Evolutionary conservation across 176 grass and related monocot genomes (phyloP), one percentile per base, ranked within the genome.

Genomic region (Rhipidocladum racemiflorum): DNA sequence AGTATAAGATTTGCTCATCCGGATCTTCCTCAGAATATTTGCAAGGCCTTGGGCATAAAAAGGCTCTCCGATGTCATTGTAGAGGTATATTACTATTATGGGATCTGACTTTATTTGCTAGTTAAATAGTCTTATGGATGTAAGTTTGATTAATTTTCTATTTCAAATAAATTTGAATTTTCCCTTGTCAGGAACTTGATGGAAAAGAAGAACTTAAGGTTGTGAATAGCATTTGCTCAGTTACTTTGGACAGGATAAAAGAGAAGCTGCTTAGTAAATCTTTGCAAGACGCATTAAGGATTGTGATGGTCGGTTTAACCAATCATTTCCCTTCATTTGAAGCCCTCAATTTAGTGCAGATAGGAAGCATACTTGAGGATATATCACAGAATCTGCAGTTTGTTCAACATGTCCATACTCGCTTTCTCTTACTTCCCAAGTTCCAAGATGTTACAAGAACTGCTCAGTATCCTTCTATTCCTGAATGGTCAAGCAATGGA

Each of bases 1-100:
- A 87, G 83, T 70, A 84, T 97, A 78, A 89, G 95, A 83, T 97
- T 97, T 91, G 84, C 88, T 81, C 95, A 97, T 70, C 92, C 92
- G 35, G 86, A 92, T 72, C 88, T 97, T 87, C 85, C 95, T 83
- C 92, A 92, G 74, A 89, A 80, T 65, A 91, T 97, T 54, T 87
- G 90, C 85, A 67, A 75, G 74, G 61, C 78, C 70, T 85, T 97
- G 60, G 81, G 88, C 71, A 89, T 97, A 81, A 97, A 93, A 75
- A 94, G 80, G 51, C 84, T 97, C 36, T 97, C 92, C 25, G 86
- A 97, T 74, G 76, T 94, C 86, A 91, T 94, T 45, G 51, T 89
- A 67, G 95, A 97, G 95, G 95, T 97, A 90, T 68, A 49, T 42
- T 68, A 42, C 9, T 69, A 75, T 70, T 43, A 65, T 72, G 40